Evolutionary conservation across 441 rosid species (phyloP), one percentile per base, ranked within the genome.

Genomic region (Theobroma grandiflorum): DNA sequence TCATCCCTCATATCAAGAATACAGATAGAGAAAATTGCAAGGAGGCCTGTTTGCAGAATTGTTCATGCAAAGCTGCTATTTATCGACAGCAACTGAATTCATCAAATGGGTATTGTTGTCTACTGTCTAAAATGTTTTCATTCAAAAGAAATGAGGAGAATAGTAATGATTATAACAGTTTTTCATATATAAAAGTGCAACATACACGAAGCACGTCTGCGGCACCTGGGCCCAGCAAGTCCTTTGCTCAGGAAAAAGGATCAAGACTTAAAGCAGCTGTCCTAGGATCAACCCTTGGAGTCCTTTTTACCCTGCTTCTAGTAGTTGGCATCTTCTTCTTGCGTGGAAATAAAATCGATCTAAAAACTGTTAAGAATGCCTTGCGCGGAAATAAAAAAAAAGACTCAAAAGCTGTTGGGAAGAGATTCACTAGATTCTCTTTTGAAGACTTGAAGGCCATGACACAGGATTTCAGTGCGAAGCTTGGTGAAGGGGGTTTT

Each of bases 401-500:
- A 26, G 84, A 79, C 70, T 82, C 79, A 2, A 74, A 40, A 61
- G 74, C 81, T 3, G 74, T 80, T 7, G 76, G 80, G 4, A 79
- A 57, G 62, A 45, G 52, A 47, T 11, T 47, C 15, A 47, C 52
- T 47, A 40, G 43, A 40, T 40, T 40, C 43, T 40, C 43, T 7
- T 40, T 73, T 3, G 20, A 79, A 9, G 81, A 83, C 15, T 7
- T 85, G 47, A 47, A 26, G 14, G 49, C 38, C 18, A 66, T 64
- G 6, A 85, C 88, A 0, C 18, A 68, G 31, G 67, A 83, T 45
- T 85, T 83, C 45, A 78, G 22, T 14, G 55, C 67, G 52, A 77
- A 77, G 45, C 68, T 83, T 26, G 88, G 88, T 0, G 47, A 68
- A 35, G 86, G 86, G 35, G 88, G 88, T 0, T 86, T 83, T 3